These are phyloP conservation scores for Wakefieldia striispora DNA, from an alignment of 768 basidiomycete species.

Conservation along the genomic window DNA sequence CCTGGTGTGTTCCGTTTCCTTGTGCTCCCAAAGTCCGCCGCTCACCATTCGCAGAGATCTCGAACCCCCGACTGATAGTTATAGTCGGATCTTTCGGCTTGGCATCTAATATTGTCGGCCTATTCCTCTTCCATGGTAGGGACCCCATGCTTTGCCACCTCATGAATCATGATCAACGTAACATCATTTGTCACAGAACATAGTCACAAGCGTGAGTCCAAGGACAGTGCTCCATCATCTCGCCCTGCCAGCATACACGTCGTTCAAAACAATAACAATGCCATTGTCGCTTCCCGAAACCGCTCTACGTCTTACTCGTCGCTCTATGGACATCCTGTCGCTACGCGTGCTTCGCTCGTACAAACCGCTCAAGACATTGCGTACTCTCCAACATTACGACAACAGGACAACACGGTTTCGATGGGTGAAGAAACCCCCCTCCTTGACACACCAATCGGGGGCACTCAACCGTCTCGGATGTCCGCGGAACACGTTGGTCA, in stretches of 20 bases:
- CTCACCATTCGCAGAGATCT: constrained; percentile 60
- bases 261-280: constrained; percentile 10
- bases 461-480: constrained; percentile 8
- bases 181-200: constrained; percentile 48
- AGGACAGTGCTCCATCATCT: constrained; percentile 36
- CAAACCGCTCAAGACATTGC: constrained; percentile 85
- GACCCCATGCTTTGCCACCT: not conserved
- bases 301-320: constrained; percentile 53
- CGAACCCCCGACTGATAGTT: constrained; percentile 84
- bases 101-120: constrained; percentile 86
- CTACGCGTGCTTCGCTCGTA: constrained; percentile 68
- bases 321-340: constrained; percentile 71
- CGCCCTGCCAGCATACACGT: constrained; percentile 39
- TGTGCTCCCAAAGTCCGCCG: not conserved
- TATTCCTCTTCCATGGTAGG: constrained; percentile 94
- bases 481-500: constrained; percentile 14
- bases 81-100: constrained; percentile 88
- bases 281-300: constrained; percentile 27
- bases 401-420: constrained; percentile 1
- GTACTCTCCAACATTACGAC: constrained; percentile 21
- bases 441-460: constrained; percentile 19
- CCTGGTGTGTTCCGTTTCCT: constrained; percentile 50
- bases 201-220: constrained; percentile 54
- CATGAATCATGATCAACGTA: constrained; percentile 8
- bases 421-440: constrained; percentile 47